Base-by-base conservation (phyloP, 495 filamentous ascomycete genomes). In the Aspergillus affinis region DNA sequence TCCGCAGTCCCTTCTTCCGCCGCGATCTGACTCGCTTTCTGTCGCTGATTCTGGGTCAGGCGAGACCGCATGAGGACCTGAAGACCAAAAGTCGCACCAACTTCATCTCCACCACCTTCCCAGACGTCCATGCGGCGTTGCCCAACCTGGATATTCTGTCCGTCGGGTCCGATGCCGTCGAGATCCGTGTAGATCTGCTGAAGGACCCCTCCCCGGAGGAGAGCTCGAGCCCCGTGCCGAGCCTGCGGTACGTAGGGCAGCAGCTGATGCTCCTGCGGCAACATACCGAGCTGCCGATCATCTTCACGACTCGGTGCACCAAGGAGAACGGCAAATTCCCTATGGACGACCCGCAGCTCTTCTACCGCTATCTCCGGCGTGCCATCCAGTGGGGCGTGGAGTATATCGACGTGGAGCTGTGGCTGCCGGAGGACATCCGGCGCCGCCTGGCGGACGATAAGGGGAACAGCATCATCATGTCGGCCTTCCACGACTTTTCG, bases 311-410 rank as follows among this genome's bases (percentile, higher is more conserved):
- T 3, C 82, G 90, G 45, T 93, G 89, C 69, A 91, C 84, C 15
- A 81, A 79, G 13, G 90, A 94, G 68, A 92, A 92, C 68, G 90
- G 90, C 20, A 83, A 86, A 18, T 94, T 93, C 60, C 90, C 90
- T 2, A 90, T 91, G 86, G 88, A 90, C 48, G 82, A 92, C 61
- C 89, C 89, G 17, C 72, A 75, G 7, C 62, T 92, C 45, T 92
- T 87, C 71, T 90, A 88, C 72, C 81, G 86, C 54, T 92, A 93
- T 68, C 82, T 94, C 1, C 87, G 83, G 52, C 82, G 88, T 17
- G 90, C 89, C 0, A 88, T 93, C 51, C 88, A 91, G 61, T 93
- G 90, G 90, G 90, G 90, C 3, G 89, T 90, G 36, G 90, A 93
- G 69, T 94, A 93, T 69, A 87, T 94, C 50, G 90, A 94, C 61